Base-by-base conservation (phyloP, 2,329 filamentous ascomycete genomes). In the Nemania diffusa region DNA sequence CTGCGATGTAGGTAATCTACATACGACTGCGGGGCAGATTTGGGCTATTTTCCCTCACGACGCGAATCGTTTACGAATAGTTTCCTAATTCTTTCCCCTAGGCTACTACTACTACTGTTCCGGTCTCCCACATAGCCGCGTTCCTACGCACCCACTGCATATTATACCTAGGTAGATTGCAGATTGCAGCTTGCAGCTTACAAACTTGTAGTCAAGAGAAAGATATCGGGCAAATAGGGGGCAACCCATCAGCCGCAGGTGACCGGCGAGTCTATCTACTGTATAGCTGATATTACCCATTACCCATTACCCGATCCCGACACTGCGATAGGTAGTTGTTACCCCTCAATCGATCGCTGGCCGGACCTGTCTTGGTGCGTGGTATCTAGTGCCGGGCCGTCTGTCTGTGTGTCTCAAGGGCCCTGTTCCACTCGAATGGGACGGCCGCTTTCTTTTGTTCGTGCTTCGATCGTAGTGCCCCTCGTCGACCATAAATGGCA, bases 401-500 rank as follows among this genome's bases (percentile, higher is more conserved):
- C n/a, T 40, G 29, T 9, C 20, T 60, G 56, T 44, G 44, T 65
- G 64, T 67, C 64, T 64, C 69, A 65, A 62, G 22, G 56, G 51
- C 29, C 29, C 62, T 58, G 64, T 60, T 65, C 62, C 59, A 60
- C 44, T 58, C 27, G 44, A 22, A 68, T 55, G 55, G 51, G 34
- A 64, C 40, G 26, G 24, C 42, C 46, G 37, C 46, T 34, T 57
- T 15, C 40, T 44, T 44, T 57, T 56, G 60, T 44, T 53, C 51
- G 62, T 59, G 40, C 53, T 37, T 63, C 48, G 48, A 67, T 55
- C 64, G 59, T 65, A 51, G 24, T 46, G 13, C 37, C 44, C 24
- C 34, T 52, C 44, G 50, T 61, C 65, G 70, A 62, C 58, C 71
- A 74, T 75, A 76, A 76, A 71, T 58, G 67, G 52, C 51, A 62